A percentile compares a stretch with the other conserved stretches of the same genome.
Evolutionary conservation across 139 green algal species (phyloP).

Genomic region (Monoraphidium neglectum): DNA sequence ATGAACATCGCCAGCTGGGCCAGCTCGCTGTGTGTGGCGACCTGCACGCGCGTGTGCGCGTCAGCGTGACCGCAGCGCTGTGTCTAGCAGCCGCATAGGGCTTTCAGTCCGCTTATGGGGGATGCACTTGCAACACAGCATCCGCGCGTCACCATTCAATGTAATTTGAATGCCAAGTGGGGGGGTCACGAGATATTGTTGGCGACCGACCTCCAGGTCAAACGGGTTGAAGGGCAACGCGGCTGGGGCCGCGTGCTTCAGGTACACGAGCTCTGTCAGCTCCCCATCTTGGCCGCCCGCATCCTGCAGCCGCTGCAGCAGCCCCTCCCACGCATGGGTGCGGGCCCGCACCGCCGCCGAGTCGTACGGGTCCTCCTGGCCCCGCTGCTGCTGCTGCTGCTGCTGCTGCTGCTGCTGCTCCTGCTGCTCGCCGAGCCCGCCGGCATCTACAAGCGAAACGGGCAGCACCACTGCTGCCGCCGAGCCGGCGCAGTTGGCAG

Average conservation of each 20-base stretch:
- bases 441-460: not conserved
- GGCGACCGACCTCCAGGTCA: conserved; percentile 41
- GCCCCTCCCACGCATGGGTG: conserved; percentile 2
- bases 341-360: conserved; percentile 11
- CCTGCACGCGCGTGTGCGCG: conserved; percentile 5
- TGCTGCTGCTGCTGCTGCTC: not conserved
- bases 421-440: not conserved
- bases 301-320: conserved; percentile 29
- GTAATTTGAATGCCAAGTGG: not conserved
- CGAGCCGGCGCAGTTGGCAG: too few species aligned
- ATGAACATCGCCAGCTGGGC: conserved; percentile 35
- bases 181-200: not conserved
- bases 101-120: not conserved
- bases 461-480: not conserved
- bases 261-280: conserved; percentile 52
- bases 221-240: conserved; percentile 45
- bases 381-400: conserved; percentile 21
- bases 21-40: conserved; percentile 1
- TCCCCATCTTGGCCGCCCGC: too few species aligned
- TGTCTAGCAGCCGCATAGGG: not conserved
- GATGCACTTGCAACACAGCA: not conserved
- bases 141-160: too few species aligned
- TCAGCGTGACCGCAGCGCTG: too few species aligned
- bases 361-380: not conserved
- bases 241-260: conserved; percentile 32